Conservation (phyloP, 805 yeast species). For the Tetrapisispora iriomotensis region DNA sequence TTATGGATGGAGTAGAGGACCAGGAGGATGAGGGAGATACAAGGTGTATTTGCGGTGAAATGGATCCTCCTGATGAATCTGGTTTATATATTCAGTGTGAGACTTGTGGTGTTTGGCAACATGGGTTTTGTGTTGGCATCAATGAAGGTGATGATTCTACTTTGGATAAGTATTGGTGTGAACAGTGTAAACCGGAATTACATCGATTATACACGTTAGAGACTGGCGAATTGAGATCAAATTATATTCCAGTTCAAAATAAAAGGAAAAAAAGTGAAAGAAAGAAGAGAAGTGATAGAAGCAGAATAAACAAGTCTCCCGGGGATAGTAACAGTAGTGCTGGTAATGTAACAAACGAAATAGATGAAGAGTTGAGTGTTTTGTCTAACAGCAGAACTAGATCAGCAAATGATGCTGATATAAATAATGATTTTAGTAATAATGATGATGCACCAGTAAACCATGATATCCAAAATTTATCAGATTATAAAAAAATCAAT, state of each 20-base stretch:
- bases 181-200: slow-evolving; percentile 74
- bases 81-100: slow-evolving; percentile 82
- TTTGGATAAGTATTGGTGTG: slow-evolving; percentile 89
- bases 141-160: slow-evolving; percentile 54
- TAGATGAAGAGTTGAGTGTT: neutral
- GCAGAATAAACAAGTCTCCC: neutral
- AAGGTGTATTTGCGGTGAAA: slow-evolving; percentile 36
- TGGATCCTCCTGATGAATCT: slow-evolving; percentile 37
- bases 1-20: slow-evolving; percentile 22
- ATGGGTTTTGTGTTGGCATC: slow-evolving; percentile 90
- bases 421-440: neutral
- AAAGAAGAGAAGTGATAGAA: slow-evolving; percentile 11
- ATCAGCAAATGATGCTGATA: neutral
- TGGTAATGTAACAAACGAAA: neutral
- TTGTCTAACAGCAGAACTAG: neutral
- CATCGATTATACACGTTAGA: slow-evolving; percentile 36
- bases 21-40: slow-evolving; percentile 38
- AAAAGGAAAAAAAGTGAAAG: slow-evolving; percentile 26
- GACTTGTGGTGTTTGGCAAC: slow-evolving; percentile 93
- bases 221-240: slow-evolving; percentile 16
- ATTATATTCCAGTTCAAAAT: slow-evolving; percentile 34
- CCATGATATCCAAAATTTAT: too few relatives aligned
- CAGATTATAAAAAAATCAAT: neutral
- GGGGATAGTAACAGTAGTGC: neutral
- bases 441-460: too few relatives aligned